Conservation (phyloP, 306 rosid species). For the Betula pendula region DNA sequence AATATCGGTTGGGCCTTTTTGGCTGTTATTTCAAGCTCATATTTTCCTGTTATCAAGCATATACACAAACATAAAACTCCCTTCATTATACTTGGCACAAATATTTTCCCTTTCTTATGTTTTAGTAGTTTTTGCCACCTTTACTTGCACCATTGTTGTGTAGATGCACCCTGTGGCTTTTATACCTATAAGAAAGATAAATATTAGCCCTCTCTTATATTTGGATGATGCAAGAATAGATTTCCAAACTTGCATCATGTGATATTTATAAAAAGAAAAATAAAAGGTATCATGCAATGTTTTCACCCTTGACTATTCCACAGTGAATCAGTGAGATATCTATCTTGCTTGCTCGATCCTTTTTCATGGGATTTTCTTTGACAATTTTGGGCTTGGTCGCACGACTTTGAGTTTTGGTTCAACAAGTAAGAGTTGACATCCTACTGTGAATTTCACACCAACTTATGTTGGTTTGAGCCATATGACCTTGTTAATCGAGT, state of each 20-base stretch:
- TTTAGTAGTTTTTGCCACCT: not conserved
- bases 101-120: not conserved
- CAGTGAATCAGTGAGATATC: constrained; percentile 80
- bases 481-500: not conserved
- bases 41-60: not conserved
- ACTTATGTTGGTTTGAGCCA: not conserved
- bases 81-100: too few species aligned
- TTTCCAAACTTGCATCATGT: not conserved
- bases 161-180: not conserved
- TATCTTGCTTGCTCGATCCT: constrained; percentile 68
- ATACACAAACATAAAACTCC: not conserved
- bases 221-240: not conserved
- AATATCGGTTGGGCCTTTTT: not conserved
- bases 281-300: not conserved
- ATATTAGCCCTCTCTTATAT: too few species aligned
- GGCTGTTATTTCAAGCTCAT: not conserved
- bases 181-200: too few species aligned
- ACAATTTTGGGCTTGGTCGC: constrained; percentile 78
- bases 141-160: not conserved
- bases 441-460: not conserved
- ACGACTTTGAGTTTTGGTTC: constrained; percentile 74
- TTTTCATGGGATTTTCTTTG: constrained; percentile 75
- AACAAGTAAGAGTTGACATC: constrained; percentile 48
- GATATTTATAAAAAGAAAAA: not conserved
- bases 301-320: constrained; percentile 56